These are phyloP conservation scores for Dothidotthia symphoricarpi DNA, from an alignment of 2,329 filamentous ascomycete genomes.

Conservation along the genomic window DNA sequence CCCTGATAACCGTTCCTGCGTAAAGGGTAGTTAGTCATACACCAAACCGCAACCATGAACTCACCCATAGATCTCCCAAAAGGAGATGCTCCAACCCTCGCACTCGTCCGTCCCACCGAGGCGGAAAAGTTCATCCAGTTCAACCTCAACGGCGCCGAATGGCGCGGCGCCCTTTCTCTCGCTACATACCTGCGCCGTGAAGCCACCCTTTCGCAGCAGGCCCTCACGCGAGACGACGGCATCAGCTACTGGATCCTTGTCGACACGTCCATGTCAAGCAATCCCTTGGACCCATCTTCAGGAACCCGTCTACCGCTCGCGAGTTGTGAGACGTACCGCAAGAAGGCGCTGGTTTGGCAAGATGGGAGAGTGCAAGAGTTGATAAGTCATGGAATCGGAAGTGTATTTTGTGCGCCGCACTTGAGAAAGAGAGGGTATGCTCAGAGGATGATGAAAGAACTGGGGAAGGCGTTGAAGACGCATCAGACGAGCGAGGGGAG, in stretches of 20 bases:
- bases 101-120: slow-evolving; percentile 55
- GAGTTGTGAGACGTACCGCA: slow-evolving; percentile 58
- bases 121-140: slow-evolving; percentile 55
- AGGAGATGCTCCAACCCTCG: slow-evolving; percentile 52
- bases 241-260: slow-evolving; percentile 62
- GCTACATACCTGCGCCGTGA: slow-evolving; percentile 60
- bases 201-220: slow-evolving; percentile 51
- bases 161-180: slow-evolving; percentile 56
- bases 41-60: slow-evolving; percentile 21
- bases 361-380: slow-evolving; percentile 55
- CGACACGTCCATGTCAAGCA: slow-evolving; percentile 41
- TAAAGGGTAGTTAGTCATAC: slow-evolving; percentile 2
- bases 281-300: slow-evolving; percentile 39
- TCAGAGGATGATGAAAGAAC: slow-evolving; percentile 70
- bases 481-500: slow-evolving; percentile 49
- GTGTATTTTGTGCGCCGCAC: slow-evolving; percentile 70
- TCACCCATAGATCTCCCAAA: slow-evolving; percentile 44
- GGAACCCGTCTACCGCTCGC: slow-evolving; percentile 50
- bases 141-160: slow-evolving; percentile 55
- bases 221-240: slow-evolving; percentile 54
- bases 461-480: slow-evolving; percentile 56
- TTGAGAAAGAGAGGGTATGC: slow-evolving; percentile 74
- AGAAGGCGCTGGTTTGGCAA: slow-evolving; percentile 48
- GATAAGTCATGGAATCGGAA: slow-evolving; percentile 71
- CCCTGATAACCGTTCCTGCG: slow-evolving; percentile 1